phyloP scores from a whole-genome alignment of 2,329 filamentous ascomycete species.

The Chrysoporthe puriensis region DNA sequence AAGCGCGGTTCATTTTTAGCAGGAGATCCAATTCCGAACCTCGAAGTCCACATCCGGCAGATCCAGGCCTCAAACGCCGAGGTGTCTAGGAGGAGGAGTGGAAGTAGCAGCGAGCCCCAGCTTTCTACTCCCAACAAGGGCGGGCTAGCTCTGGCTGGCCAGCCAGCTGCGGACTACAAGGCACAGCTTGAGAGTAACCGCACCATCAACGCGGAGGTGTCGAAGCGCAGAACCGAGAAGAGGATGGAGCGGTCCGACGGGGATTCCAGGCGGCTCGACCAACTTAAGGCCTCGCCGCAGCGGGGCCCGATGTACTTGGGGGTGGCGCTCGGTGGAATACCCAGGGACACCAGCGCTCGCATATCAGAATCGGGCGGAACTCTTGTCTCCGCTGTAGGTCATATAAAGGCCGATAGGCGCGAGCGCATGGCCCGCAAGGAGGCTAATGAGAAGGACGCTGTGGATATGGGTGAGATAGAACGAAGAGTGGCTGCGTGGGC shows the following conservation, averaged over 20 bases:
- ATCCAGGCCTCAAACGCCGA: neutral
- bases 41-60: neutral
- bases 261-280: neutral
- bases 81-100: neutral
- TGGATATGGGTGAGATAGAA: neutral
- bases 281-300: neutral
- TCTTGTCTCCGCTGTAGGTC: neutral
- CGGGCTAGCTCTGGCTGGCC: neutral
- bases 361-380: neutral
- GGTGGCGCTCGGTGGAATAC: neutral
- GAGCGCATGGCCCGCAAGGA: neutral
- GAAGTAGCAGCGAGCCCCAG: neutral
- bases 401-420: neutral
- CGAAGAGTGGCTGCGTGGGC: neutral
- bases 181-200: neutral
- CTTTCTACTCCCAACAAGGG: neutral
- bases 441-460: neutral
- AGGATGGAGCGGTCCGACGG: neutral
- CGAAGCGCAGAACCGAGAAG: neutral
- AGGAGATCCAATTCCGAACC: neutral
- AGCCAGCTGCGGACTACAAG: neutral
- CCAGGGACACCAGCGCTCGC: neutral
- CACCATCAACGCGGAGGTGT: neutral
- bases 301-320: constrained; percentile 2
- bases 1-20: neutral